Percentiles rank a stretch among this genome's conserved stretches.
These are phyloP conservation scores for Arthrocladium fulminans DNA, from an alignment of 2,329 filamentous ascomycete genomes.

Conservation along the genomic window DNA sequence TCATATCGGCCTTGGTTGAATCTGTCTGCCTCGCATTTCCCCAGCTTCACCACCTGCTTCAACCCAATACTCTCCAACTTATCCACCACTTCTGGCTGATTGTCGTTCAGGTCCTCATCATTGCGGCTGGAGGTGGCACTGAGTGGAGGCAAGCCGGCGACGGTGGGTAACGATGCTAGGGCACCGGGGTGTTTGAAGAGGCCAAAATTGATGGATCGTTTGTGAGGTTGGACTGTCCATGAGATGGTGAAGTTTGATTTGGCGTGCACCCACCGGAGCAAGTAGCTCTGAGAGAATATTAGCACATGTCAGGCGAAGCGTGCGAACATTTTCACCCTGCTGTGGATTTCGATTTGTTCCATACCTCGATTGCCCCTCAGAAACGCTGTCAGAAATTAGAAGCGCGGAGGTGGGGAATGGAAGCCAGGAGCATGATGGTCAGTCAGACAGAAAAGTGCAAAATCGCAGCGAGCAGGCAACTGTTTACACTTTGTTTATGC, in stretches of 20 bases:
- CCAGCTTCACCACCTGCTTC: constrained; percentile 65
- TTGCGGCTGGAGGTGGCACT: constrained; percentile 30
- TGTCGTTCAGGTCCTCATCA: constrained; percentile 27
- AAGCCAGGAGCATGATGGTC: background rate
- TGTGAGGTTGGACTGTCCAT: constrained; percentile 95
- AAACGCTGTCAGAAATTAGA: constrained; percentile 7
- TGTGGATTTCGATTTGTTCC: constrained; percentile 94
- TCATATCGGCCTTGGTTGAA: constrained; percentile 85
- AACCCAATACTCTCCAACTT: constrained; percentile 55
- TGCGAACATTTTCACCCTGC: constrained; percentile 59
- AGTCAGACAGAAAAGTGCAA: background rate
- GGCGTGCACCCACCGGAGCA: constrained; percentile 94
- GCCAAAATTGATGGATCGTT: constrained; percentile 97
- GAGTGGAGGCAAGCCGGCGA: constrained; percentile 37
- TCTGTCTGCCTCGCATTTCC: constrained; percentile 94
- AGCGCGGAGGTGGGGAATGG: background rate
- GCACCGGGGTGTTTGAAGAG: constrained; percentile 93
- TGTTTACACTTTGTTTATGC: background rate
- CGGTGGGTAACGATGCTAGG: constrained; percentile 41
- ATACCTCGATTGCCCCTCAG: too few relatives aligned
- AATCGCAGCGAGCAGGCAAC: background rate
- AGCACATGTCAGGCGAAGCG: constrained; percentile 6
- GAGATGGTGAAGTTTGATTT: constrained; percentile 85
- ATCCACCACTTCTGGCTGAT: constrained; percentile 45
- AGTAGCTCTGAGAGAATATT: constrained; percentile 63